Percentiles rank a stretch among this genome's conserved stretches.
phyloP scores from a whole-genome alignment of 2,329 filamentous ascomycete genomes.

The Arthrobotrys megalospora region DNA sequence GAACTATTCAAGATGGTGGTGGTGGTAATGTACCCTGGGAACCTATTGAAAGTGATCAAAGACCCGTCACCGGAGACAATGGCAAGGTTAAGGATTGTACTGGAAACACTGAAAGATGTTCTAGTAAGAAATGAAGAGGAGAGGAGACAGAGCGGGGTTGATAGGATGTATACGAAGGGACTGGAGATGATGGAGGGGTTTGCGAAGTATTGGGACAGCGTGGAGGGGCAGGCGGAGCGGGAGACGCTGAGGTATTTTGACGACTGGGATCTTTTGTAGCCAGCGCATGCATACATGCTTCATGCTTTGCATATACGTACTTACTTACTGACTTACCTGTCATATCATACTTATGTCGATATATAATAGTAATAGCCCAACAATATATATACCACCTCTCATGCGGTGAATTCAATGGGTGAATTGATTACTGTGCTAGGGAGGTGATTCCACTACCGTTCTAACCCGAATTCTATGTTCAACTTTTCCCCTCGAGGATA shows the following conservation, averaged over 20 bases:
- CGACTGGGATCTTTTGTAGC: conserved; percentile 44
- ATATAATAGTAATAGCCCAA: no score
- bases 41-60: conserved; percentile 51
- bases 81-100: conserved; percentile 28
- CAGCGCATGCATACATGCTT: neutral
- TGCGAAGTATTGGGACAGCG: conserved; percentile 47
- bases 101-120: conserved; percentile 52
- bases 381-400: no score
- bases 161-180: conserved; percentile 53
- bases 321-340: no score
- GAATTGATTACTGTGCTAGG: no score
- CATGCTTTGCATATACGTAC: neutral
- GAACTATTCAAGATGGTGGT: conserved; percentile 59
- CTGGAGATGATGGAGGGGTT: conserved; percentile 61
- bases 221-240: neutral
- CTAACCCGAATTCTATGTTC: no score
- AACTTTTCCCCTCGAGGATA: no score
- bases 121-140: conserved; percentile 46
- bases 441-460: no score
- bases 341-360: no score
- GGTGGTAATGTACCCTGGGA: conserved; percentile 50
- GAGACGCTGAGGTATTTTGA: conserved; percentile 44
- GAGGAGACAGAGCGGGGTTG: conserved; percentile 48
- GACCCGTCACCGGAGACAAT: conserved; percentile 31
- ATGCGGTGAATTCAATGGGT: no score